Conservation (phyloP, 2,329 filamentous ascomycete genomes). For the Purpureocillium takamizusanense region DNA sequence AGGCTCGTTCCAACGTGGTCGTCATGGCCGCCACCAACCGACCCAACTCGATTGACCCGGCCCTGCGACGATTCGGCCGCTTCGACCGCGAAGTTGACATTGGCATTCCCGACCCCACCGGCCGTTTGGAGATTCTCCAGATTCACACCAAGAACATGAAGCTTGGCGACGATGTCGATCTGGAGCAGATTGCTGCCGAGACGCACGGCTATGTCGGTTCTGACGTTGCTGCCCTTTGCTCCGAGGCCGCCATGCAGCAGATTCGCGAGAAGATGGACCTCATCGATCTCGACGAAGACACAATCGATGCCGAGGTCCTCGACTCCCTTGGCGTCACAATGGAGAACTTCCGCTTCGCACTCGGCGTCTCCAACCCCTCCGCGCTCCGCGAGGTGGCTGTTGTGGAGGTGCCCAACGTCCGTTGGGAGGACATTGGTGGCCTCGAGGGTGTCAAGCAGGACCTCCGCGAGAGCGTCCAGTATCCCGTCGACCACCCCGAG, state of each 20-base stretch:
- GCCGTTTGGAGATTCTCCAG: slow-evolving; percentile 95
- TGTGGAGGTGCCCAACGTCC: slow-evolving; percentile 97
- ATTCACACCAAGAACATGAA: slow-evolving; percentile 99
- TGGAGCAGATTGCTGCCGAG: slow-evolving; percentile 93
- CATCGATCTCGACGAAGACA: slow-evolving; percentile 97
- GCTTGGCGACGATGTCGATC: slow-evolving; percentile 89
- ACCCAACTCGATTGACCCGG: slow-evolving; percentile 96
- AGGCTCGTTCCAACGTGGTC: slow-evolving; percentile 95
- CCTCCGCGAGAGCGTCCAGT: slow-evolving; percentile 97
- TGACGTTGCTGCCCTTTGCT: slow-evolving; percentile 95
- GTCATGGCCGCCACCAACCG: slow-evolving; percentile 99
- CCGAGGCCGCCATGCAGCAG: slow-evolving; percentile 98
- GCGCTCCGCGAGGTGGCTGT: slow-evolving; percentile 97
- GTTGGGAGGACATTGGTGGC: slow-evolving; percentile 99
- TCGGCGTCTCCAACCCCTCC: slow-evolving; percentile 96
- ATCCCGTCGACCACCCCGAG: slow-evolving; percentile 97
- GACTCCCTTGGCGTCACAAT: slow-evolving; percentile 98
- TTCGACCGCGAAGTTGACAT: slow-evolving; percentile 99
- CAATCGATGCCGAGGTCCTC: slow-evolving; percentile 95
- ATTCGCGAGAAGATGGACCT: slow-evolving; percentile 99
- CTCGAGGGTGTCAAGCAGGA: slow-evolving; percentile 98
- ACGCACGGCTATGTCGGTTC: slow-evolving; percentile 99
- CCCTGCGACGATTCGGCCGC: slow-evolving; percentile 92
- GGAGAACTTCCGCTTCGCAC: slow-evolving; percentile 99
- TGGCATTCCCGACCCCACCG: slow-evolving; percentile 93